Evolutionary conservation across 768 basidiomycete species (phyloP).

Genomic region (Russula vinacea): DNA sequence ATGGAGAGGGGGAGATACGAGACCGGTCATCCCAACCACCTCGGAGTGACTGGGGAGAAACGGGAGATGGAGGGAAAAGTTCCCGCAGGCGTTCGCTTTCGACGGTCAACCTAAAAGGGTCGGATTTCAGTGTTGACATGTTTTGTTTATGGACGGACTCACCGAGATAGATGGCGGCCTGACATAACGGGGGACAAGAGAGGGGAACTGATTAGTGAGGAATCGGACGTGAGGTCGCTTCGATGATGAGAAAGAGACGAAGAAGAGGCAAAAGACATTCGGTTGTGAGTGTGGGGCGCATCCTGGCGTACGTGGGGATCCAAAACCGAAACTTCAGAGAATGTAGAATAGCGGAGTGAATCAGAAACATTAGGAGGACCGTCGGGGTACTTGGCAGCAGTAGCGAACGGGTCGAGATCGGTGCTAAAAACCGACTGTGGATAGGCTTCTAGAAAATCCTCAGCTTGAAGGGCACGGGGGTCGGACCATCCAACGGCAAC

Average conservation of each 20-base stretch:
- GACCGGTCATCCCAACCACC: constrained; percentile 4
- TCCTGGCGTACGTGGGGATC: constrained; percentile 44
- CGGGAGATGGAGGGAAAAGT: constrained; percentile 8
- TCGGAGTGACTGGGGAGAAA: constrained; percentile 14
- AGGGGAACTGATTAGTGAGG: constrained; percentile 20
- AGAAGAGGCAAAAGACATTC: constrained; percentile 56
- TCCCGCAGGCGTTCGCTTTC: constrained; percentile 27
- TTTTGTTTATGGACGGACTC: background rate
- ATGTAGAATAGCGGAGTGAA: constrained; percentile 48
- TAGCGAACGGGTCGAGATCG: constrained; percentile 63
- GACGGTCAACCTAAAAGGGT: constrained; percentile 20
- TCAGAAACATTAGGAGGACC: constrained; percentile 41
- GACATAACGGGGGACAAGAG: constrained; percentile 18
- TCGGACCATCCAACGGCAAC: constrained; percentile 56
- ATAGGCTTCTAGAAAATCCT: constrained; percentile 37
- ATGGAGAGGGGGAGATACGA: constrained; percentile 24
- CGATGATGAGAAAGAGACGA: constrained; percentile 50
- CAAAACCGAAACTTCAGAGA: constrained; percentile 50
- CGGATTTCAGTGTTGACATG: background rate
- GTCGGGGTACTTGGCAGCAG: constrained; percentile 47
- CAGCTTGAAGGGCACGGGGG: constrained; percentile 53
- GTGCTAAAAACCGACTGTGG: constrained; percentile 56
- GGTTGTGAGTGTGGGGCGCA: constrained; percentile 40
- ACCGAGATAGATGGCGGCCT: constrained; percentile 26
- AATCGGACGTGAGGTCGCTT: constrained; percentile 28